A percentile compares a stretch with the other conserved stretches of the same genome.
phyloP scores from a whole-genome alignment of 2,329 filamentous ascomycete genomes.

The Fusarium tupiense region DNA sequence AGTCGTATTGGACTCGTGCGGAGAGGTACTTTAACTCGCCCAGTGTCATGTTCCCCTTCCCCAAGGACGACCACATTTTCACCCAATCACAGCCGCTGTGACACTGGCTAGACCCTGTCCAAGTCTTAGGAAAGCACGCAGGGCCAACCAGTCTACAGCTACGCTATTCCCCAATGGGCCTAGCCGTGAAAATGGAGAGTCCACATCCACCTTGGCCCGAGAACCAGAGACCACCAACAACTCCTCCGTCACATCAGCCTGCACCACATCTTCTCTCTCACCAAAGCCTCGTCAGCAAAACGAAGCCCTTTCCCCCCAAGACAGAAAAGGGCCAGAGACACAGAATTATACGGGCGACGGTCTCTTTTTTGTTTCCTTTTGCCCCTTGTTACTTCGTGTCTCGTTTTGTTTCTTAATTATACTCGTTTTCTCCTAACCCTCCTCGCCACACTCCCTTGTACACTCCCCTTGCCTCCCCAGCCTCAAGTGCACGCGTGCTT shows the following conservation, averaged over 20 bases:
- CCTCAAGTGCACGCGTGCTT: slow-evolving; percentile 17
- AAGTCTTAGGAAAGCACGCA: slow-evolving; percentile 1
- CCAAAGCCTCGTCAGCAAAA: slow-evolving; percentile 39
- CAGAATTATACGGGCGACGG: slow-evolving; percentile 1
- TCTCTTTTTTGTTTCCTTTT: neutral
- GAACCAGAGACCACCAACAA: slow-evolving; percentile 29
- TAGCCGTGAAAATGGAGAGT: slow-evolving; percentile 1
- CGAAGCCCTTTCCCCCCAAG: neutral
- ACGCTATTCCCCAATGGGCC: neutral
- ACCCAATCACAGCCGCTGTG: slow-evolving; percentile 2
- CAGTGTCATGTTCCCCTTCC: slow-evolving; percentile 32
- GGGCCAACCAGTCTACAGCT: neutral
- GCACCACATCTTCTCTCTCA: slow-evolving; percentile 37
- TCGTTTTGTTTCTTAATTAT: slow-evolving; percentile 3
- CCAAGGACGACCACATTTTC: neutral
- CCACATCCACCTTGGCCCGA: slow-evolving; percentile 27
- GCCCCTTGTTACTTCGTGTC: neutral
- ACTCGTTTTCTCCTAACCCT: neutral
- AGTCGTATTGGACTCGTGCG: slow-evolving; percentile 5
- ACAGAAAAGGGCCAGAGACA: slow-evolving; percentile 8
- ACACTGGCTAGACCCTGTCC: slow-evolving; percentile 18
- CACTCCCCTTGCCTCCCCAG: slow-evolving; percentile 28
- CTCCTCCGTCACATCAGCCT: slow-evolving; percentile 40
- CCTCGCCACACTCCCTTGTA: slow-evolving; percentile 29
- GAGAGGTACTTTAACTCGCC: slow-evolving; percentile 18